Conservation (phyloP, 495 filamentous ascomycete genomes). For the Filosporella fistucella region DNA sequence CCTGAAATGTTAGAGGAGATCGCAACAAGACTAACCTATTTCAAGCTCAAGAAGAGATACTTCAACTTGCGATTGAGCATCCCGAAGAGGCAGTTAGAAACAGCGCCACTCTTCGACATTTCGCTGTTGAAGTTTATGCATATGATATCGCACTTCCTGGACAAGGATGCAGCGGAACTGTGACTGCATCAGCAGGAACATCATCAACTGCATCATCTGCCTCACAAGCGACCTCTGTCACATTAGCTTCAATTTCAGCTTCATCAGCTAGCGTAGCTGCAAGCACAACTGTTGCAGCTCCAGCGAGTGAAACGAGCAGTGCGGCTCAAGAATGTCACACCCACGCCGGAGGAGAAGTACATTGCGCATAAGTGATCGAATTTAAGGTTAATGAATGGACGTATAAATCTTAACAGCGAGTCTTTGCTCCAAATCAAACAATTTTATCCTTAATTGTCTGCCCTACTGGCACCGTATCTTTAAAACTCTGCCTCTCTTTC, state of each 20-base stretch:
- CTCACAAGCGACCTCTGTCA: too few relatives aligned
- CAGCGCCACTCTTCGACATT: conserved; percentile 50
- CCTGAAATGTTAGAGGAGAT: not conserved
- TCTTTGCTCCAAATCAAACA: too few relatives aligned
- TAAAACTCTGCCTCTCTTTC: not conserved
- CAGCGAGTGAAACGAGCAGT: not conserved
- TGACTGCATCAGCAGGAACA: conserved; percentile 4
- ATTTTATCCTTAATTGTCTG: conserved; percentile 6
- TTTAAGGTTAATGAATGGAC: too few relatives aligned
- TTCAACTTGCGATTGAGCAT: not conserved
- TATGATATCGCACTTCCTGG: conserved; percentile 49
- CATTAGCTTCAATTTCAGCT: conserved; percentile 12
- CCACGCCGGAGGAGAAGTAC: conserved; percentile 23
- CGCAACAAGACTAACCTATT: not conserved
- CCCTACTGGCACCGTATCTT: conserved; percentile 3
- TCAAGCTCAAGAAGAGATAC: not conserved
- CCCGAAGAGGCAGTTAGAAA: conserved; percentile 39
- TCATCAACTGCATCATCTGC: conserved; percentile 5
- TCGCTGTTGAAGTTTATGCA: conserved; percentile 55
- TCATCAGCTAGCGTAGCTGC: conserved; percentile 5
- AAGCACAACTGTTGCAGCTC: not conserved
- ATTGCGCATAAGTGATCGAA: conserved; percentile 24
- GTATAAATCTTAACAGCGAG: too few relatives aligned
- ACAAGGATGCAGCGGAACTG: conserved; percentile 36
- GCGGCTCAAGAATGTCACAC: conserved; percentile 25